These are phyloP conservation scores for Agaricales sp. DNA, from an alignment of 1,284 basidiomycete species.

Conservation along the genomic window DNA sequence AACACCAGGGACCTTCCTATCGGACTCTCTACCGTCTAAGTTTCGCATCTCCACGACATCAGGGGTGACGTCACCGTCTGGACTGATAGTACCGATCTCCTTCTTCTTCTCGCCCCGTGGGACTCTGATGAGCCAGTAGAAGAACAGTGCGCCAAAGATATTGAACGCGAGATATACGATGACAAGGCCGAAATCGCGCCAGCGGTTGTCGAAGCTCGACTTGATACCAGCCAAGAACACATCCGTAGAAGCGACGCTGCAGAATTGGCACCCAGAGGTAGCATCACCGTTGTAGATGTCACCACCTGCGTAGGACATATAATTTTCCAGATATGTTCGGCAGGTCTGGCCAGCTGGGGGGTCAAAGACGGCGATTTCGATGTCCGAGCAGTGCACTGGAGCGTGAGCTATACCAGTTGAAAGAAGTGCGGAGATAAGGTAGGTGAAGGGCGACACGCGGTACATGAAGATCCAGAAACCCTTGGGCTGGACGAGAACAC, in stretches of 20 bases:
- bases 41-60: background rate
- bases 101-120: conserved; percentile 9
- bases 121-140: conserved; percentile 13
- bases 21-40: background rate
- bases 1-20: background rate
- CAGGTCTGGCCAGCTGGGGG: conserved; percentile 39
- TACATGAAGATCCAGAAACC: conserved; percentile 16
- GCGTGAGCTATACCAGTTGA: conserved; percentile 18
- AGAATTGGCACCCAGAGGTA: conserved; percentile 28
- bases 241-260: conserved; percentile 14
- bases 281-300: conserved; percentile 37
- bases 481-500: conserved; percentile 5
- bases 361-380: conserved; percentile 26
- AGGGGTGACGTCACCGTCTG: background rate
- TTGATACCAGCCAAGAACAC: conserved; percentile 13
- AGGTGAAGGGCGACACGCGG: conserved; percentile 38
- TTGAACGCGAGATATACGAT: conserved; percentile 9
- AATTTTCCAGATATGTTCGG: conserved; percentile 27
- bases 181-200: conserved; percentile 5
- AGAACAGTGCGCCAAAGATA: conserved; percentile 9
- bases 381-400: conserved; percentile 26
- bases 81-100: background rate
- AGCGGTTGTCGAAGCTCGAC: conserved; percentile 13
- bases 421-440: conserved; percentile 14
- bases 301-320: conserved; percentile 28